Base-by-base conservation (phyloP, 2,329 filamentous ascomycete genomes). In the Apiospora koreana region DNA sequence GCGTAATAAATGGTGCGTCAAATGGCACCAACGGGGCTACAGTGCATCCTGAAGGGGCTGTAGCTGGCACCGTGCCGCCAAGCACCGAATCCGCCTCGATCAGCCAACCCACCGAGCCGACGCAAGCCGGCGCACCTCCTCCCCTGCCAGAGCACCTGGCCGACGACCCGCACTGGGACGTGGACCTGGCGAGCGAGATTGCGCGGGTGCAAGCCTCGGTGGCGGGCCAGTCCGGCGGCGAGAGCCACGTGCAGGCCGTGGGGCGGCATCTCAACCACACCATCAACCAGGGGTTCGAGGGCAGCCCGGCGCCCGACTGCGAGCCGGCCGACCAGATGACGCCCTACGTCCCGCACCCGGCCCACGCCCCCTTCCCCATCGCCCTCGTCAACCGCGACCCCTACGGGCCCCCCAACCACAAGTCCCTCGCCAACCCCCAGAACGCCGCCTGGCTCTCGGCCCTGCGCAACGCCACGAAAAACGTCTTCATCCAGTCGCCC, bases 401-500 rank as follows among this genome's bases (percentile, higher is more conserved):
- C 0, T 92, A 90, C 76, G 92, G 92, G 1, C 83, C 86, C 0
- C 86, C 89, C 1, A 92, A 88, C 74, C 88, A 91, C 69, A 82
- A 84, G 23, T 89, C 86, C 23, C 82, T 90, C 2, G 83, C 86
- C 66, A 91, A 89, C 2, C 93, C 93, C 0, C 93, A 95, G 75
- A 94, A 95, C 75, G 91, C 90, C 67, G 91, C 90, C 0, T 95
- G 91, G 87, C 81, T 94, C 0, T 92, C 92, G 0, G 87, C 91
- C 0, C 84, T 95, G 9, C 85, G 89, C 1, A 87, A 94, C 74
- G 92, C 92, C 0, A 79, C 84, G 69, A 81, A 82, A 16, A 85
- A 81, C 38, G 86, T 95, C n/a, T 94, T 95, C 75, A 94, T 95
- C 70, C 92, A 95, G 78, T 91, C 92, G 0, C 93, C 93, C 0